Evolutionary conservation across 2,329 filamentous ascomycete species (phyloP), one percentile per base, ranked within the genome.

Genomic region (Trichoderma citrinoviride): DNA sequence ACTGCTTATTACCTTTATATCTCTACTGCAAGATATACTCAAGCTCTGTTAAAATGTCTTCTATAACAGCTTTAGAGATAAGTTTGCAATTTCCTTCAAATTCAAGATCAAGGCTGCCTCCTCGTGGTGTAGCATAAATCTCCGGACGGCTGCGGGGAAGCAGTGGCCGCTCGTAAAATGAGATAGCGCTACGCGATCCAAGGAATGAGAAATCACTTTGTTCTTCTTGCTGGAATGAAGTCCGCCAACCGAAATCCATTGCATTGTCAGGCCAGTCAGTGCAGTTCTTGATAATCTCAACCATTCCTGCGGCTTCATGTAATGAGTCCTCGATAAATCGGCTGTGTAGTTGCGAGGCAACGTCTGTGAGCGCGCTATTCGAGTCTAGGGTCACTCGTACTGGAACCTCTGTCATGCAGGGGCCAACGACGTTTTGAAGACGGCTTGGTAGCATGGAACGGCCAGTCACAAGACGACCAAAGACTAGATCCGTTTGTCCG

Each of bases 381-480:
- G 57, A 17, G 23, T 5, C n/a, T 47, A 54, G 40, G 7, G 12
- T 17, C 14, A 57, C 29, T 37, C 58, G 15, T 17, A 66, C 49
- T 6, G 64, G 64, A 12, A 63, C 49, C 15, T 49, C 43, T 29
- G 49, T 66, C 47, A 63, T 54, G 44, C 58, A 63, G n/a, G 64
- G 57, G 27, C 64, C 64, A 10, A 63, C 64, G n/a, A 66, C 52
- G 40, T 56, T 63, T 29, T 63, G 64, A 17, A 62, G 43, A 33
- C n/a, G n/a, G 23, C 43, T 55, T 53, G 57, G 64, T 15, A 66
- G 50, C 52, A 56, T 56, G 17, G 57, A 40, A 37, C 64, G 64
- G 15, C 64, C 64, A 8, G 64, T 55, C 23, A 66, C 64, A 19
- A 66, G 57, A 14, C 64, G 57, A 56, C 64, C 64, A 55, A 66